Evolutionary conservation across 2,329 filamentous ascomycete species (phyloP).

Genomic region (Aspergillus fumigatiaffinis): DNA sequence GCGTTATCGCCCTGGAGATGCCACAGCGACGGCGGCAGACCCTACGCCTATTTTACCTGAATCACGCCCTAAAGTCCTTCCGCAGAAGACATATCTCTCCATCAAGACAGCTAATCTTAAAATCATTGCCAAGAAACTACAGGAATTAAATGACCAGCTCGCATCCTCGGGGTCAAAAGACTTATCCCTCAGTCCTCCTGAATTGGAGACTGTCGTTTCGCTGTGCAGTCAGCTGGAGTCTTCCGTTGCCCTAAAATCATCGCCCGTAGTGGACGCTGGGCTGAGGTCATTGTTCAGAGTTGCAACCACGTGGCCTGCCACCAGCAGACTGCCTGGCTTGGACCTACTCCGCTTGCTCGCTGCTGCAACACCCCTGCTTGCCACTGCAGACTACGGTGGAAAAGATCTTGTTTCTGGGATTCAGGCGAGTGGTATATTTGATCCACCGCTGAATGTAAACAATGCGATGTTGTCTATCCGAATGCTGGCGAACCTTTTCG

Average conservation of each 20-base stretch:
- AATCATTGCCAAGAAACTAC: constrained; percentile 71
- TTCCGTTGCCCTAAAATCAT: constrained; percentile 35
- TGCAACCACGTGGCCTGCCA: constrained; percentile 73
- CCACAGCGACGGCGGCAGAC: constrained; percentile 32
- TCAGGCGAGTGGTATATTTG: constrained; percentile 55
- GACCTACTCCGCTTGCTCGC: constrained; percentile 84
- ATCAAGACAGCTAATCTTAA: constrained; percentile 69
- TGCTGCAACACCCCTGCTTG: constrained; percentile 62
- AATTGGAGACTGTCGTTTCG: constrained; percentile 59
- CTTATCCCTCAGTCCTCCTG: constrained; percentile 66
- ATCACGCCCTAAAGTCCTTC: constrained; percentile 59
- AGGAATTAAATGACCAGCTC: constrained; percentile 66
- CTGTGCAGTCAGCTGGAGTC: constrained; percentile 62
- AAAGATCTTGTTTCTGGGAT: constrained; percentile 61
- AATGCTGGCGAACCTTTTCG: constrained; percentile 78
- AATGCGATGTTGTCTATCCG: constrained; percentile 84
- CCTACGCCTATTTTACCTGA: constrained; percentile 25
- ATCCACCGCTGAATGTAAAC: constrained; percentile 65
- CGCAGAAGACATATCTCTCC: constrained; percentile 73
- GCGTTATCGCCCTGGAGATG: constrained; percentile 72
- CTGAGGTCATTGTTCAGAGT: constrained; percentile 67
- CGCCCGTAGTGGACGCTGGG: constrained; percentile 49
- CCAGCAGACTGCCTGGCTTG: constrained; percentile 75
- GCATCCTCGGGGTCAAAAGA: constrained; percentile 69
- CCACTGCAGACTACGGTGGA: constrained; percentile 53